phyloP scores from a whole-genome alignment of 2,329 filamentous ascomycete species.

The Epichloe uncinata region DNA sequence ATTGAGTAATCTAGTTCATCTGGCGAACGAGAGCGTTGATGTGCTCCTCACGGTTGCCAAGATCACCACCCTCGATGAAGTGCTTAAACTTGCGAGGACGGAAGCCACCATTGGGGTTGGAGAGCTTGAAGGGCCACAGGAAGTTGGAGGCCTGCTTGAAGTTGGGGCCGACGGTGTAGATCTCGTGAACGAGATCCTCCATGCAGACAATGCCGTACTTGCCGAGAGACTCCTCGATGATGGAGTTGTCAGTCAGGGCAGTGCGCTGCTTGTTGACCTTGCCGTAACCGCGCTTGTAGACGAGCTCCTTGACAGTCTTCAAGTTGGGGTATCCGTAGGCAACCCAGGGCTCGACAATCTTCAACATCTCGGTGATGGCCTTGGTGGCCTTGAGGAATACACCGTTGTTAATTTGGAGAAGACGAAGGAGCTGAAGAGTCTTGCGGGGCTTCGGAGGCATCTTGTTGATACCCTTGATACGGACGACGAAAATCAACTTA shows the following conservation, averaged over 20 bases:
- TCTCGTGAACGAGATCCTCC: constrained; percentile 99
- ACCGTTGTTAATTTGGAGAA: constrained; percentile 99
- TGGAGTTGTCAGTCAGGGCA: constrained; percentile 90
- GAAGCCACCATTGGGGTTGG: constrained; percentile 97
- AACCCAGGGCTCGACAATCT: constrained; percentile 97
- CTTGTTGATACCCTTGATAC: constrained; percentile 99
- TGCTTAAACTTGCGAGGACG: constrained; percentile 95
- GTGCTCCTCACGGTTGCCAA: constrained; percentile 96
- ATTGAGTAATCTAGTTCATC: constrained; percentile 66
- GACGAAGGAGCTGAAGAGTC: constrained; percentile 97
- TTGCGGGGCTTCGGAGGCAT: constrained; percentile 99
- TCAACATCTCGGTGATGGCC: constrained; percentile 94
- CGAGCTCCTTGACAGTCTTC: constrained; percentile 95
- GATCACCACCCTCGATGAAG: constrained; percentile 96
- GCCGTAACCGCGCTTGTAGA: constrained; percentile 99
- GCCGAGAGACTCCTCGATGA: constrained; percentile 93
- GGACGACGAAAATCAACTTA: constrained; percentile 94
- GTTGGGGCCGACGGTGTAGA: constrained; percentile 97
- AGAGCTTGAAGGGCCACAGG: constrained; percentile 99
- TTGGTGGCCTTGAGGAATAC: constrained; percentile 97
- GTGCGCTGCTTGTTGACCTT: constrained; percentile 98
- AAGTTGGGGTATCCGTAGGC: constrained; percentile 99
- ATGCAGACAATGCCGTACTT: constrained; percentile 99
- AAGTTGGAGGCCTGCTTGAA: constrained; percentile 99
- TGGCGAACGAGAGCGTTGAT: constrained; percentile 94